Evolutionary conservation across 768 basidiomycete species (phyloP), one percentile per base, ranked within the genome.

Genomic region (Mycena alexandri): DNA sequence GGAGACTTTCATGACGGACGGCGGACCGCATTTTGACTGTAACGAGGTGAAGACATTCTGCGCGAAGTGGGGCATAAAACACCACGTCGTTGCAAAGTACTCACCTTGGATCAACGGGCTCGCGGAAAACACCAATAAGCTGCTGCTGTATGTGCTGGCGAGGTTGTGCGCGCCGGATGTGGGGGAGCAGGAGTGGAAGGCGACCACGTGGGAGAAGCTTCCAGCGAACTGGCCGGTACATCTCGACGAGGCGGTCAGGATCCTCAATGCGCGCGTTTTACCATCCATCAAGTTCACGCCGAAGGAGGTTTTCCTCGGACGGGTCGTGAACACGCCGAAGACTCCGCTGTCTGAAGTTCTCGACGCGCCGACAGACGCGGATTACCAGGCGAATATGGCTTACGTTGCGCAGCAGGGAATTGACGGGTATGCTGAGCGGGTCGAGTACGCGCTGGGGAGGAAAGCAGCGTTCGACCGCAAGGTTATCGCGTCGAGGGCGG

Each of bases 291-390:
- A 57, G 25, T 57, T 57, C 43, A n/a, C 42, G 42, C 56, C 56
- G 9, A 77, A 78, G 25, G 80, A 81, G 65, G 58, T 81, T 56
- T n/a, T 80, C 0, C 68, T 81, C 0, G 76, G 79, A 0, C 38
- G 7, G 74, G n/a, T 76, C 0, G 60, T 79, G 41, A 78, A 80
- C 69, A 78, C 77, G 0, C 43, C 47, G 11, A 38, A n/a, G 6
- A 74, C 67, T 3, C 65, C 68, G 5, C 34, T 34, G 0, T 11
- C n/a, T n/a, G n/a, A n/a, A n/a, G n/a, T n/a, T n/a, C n/a, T n/a
- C n/a, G n/a, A n/a, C n/a, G n/a, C n/a, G n/a, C n/a, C n/a, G n/a
- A 1, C 25, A 25, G 9, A 17, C 3, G 36, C 46, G 5, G 73
- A 73, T 7, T 54, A 60, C 9, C 65, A 61, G 3, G 13, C 56